Base-by-base conservation (phyloP, 352 stramenopile species). In the Pilasporangium apinafurcum region DNA sequence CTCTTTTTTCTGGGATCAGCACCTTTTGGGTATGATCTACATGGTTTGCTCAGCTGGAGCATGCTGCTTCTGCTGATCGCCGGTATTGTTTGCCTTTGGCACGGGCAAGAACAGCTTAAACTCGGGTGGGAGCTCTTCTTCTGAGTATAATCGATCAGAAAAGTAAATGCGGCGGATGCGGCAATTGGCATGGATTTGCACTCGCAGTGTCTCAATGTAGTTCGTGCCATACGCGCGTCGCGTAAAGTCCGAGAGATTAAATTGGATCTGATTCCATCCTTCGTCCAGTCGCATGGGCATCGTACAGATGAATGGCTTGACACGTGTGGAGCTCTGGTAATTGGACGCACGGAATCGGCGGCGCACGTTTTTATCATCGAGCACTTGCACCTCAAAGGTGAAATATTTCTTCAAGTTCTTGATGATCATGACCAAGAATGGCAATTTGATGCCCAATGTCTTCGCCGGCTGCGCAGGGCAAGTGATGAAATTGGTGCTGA, bases 351-450 rank as follows among this genome's bases (percentile, higher is more conserved):
- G 81, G 68, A 98, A 98, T 47, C 95, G 75, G 51, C 93, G 86
- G 29, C 91, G 87, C 37, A 98, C 92, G 54, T 98, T 98, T 80
- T 98, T 98, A 72, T 98, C 95, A 59, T 98, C 95, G 16, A 98
- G 78, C 37, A 98, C 94, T 72, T 98, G 92, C 20, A 98, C 95
- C 66, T 98, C 95, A 55, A 98, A 98, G 25, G 95, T 98, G 59
- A 98, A 98, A 68, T 98, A 98, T 74, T 98, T 98, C 49, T 98
- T 98, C 31, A 98, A 62, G 69, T 98, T 98, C 74, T 98, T 98
- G 51, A 98, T 95, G 56, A 98, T 98, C 92, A 98, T 98, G 22
- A 98, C 95, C 10, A 98, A 75, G 60, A 98, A 98, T 25, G 95
- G 95, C 44, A 98, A 71, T 62, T 98, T 98, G 66, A 98, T 98